phyloP scores from a whole-genome alignment of 192 early-diverging fungal genomes.

The Mortierella antarctica region DNA sequence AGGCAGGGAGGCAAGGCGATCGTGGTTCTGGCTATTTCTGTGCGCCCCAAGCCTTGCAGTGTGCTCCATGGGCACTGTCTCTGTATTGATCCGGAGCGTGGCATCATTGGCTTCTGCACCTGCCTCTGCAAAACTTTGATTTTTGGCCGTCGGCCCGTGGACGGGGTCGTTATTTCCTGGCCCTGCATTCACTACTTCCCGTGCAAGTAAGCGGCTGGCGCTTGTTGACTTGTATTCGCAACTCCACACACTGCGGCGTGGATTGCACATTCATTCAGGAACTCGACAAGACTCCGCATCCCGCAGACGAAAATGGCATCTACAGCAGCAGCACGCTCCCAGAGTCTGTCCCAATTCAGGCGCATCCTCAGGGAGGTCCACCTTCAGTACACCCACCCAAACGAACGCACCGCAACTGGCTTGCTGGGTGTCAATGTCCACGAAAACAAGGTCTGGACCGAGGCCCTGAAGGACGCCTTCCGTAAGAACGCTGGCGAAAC shows the following conservation, averaged over 20 bases:
- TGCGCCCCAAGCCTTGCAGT: not conserved
- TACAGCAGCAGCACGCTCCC: constrained; percentile 18
- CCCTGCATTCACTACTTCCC: no score
- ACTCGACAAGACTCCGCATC: not conserved
- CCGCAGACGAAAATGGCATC: constrained; percentile 13
- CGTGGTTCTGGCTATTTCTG: not conserved
- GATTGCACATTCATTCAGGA: not conserved
- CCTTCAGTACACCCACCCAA: constrained; percentile 47
- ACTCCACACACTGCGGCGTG: not conserved
- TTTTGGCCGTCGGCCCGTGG: no score
- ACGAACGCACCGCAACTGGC: constrained; percentile 37
- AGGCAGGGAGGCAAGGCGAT: not conserved
- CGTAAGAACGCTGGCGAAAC: constrained; percentile 37
- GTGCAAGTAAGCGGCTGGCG: no score
- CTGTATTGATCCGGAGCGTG: constrained; percentile 4
- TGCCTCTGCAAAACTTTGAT: not conserved
- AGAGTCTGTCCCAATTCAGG: constrained; percentile 40
- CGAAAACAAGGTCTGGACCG: constrained; percentile 46
- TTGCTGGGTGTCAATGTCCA: constrained; percentile 46
- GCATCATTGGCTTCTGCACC: constrained; percentile 11
- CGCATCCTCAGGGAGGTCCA: constrained; percentile 47
- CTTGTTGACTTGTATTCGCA: not conserved
- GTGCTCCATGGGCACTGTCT: not conserved
- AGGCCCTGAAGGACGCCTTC: constrained; percentile 40
- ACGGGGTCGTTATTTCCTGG: no score